Conservation (phyloP, 1,139 yeast species). For the Geotrichum macrosporum region DNA sequence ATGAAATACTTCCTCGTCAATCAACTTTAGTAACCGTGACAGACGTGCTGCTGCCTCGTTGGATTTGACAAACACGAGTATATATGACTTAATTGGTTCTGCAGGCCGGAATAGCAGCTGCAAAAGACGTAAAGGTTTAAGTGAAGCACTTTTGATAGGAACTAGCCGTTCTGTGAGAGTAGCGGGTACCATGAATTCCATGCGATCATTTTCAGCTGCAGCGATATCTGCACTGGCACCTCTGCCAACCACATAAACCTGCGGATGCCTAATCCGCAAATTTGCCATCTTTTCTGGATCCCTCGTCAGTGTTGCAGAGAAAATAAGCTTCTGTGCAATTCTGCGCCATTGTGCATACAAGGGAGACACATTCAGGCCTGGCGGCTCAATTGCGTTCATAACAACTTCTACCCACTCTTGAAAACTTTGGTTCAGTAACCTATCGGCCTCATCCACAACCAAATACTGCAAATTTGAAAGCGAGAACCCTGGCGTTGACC, state of each 20-base stretch:
- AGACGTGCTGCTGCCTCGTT: constrained; percentile 82
- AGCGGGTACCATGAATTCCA: constrained; percentile 44
- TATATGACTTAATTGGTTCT: constrained; percentile 34
- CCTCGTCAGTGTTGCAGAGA: constrained; percentile 91
- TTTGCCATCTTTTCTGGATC: constrained; percentile 82
- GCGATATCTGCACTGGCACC: constrained; percentile 42
- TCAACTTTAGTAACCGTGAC: constrained; percentile 52
- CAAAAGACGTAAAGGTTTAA: constrained; percentile 69
- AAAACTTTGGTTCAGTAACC: constrained; percentile 81
- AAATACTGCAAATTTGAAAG: constrained; percentile 58
- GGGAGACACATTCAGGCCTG: constrained; percentile 9
- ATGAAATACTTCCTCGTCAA: constrained; percentile 38
- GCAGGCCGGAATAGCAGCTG: constrained; percentile 36
- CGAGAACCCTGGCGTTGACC: constrained; percentile 34
- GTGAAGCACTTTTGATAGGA: constrained; percentile 34
- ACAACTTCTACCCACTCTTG: constrained; percentile 86
- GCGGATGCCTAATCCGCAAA: constrained; percentile 63
- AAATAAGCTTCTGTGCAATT: constrained; percentile 58
- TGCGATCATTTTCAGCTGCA: constrained; percentile 47
- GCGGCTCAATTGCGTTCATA: constrained; percentile 46
- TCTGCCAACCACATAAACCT: constrained; percentile 60
- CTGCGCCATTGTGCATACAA: constrained; percentile 29
- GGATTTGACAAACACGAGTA: constrained; percentile 71
- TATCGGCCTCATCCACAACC: constrained; percentile 93
- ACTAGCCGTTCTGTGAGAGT: constrained; percentile 36